These are phyloP conservation scores for Hypericum androsaemum DNA, from an alignment of 345 rosid genomes.

Conservation along the genomic window DNA sequence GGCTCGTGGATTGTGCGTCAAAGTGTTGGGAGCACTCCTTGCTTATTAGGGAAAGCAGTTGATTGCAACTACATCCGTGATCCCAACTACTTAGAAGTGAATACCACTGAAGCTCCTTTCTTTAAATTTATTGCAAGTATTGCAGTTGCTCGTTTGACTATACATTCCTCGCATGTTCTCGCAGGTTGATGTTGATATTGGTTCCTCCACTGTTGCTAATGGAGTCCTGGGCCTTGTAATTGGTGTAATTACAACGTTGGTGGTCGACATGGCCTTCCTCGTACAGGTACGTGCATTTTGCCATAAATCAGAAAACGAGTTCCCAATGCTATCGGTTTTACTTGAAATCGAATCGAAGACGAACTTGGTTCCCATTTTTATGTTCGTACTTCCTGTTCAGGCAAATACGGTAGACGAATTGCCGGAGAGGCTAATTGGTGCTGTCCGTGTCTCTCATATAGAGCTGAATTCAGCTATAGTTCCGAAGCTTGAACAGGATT, in stretches of 20 bases:
- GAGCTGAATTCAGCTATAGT: constrained; percentile 82
- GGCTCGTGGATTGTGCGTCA: constrained; percentile 44
- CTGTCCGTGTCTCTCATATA: constrained; percentile 82
- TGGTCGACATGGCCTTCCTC: constrained; percentile 98
- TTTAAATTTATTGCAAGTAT: not conserved
- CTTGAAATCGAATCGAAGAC: too few relatives aligned
- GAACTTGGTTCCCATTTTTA: too few relatives aligned
- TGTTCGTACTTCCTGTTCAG: constrained; percentile 17
- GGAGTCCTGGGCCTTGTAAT: constrained; percentile 97
- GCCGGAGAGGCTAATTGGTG: constrained; percentile 86
- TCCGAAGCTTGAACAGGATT: constrained; percentile 50
- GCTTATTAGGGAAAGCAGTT: constrained; percentile 90
- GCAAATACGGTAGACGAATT: constrained; percentile 79
- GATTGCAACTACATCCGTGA: constrained; percentile 92
- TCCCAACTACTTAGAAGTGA: constrained; percentile 80
- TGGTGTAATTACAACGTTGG: constrained; percentile 84
- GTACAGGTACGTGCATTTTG: constrained; percentile 50
- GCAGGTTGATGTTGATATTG: constrained; percentile 91
- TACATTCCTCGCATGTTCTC: constrained; percentile 13
- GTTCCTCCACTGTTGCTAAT: constrained; percentile 96
- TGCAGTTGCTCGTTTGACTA: not conserved
- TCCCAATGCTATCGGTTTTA: not conserved
- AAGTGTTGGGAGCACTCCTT: constrained; percentile 98
- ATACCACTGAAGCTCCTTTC: constrained; percentile 2
- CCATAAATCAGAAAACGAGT: constrained; percentile 3